These are phyloP conservation scores for Penicillium paneum DNA, from an alignment of 2,329 filamentous ascomycete genomes.

Conservation along the genomic window DNA sequence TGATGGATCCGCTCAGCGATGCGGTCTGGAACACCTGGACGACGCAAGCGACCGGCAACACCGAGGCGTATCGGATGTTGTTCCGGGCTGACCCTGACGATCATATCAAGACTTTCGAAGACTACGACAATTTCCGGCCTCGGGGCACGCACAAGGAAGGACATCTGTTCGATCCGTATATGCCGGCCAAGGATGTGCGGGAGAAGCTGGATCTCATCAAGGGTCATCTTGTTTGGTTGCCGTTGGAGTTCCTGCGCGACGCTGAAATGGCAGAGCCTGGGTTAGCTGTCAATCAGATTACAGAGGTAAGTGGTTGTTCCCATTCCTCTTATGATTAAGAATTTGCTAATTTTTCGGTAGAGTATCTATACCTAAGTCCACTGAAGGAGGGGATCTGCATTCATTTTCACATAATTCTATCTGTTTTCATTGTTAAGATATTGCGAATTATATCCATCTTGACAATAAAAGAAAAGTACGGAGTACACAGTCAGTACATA, in stretches of 20 bases:
- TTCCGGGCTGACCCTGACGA: conserved; percentile 92
- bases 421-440: neutral
- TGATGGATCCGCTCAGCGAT: conserved; percentile 68
- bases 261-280: conserved; percentile 88
- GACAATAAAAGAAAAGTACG: neutral
- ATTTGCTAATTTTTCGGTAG: conserved; percentile 21
- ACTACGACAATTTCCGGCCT: conserved; percentile 78
- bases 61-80: conserved; percentile 72
- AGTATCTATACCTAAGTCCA: conserved; percentile 35
- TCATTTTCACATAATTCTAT: neutral
- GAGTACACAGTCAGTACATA: neutral
- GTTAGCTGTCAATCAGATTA: conserved; percentile 78
- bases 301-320: conserved; percentile 62
- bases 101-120: conserved; percentile 80
- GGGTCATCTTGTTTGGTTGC: conserved; percentile 94
- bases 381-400: neutral
- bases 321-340: neutral
- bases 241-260: conserved; percentile 79
- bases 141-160: conserved; percentile 67
- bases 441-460: neutral
- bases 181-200: conserved; percentile 69
- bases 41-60: conserved; percentile 70
- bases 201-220: conserved; percentile 73
- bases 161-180: conserved; percentile 79
- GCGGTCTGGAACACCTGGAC: conserved; percentile 72